phyloP scores from a whole-genome alignment of 2,329 filamentous ascomycete genomes.

The Amesomyces nigricolor region DNA sequence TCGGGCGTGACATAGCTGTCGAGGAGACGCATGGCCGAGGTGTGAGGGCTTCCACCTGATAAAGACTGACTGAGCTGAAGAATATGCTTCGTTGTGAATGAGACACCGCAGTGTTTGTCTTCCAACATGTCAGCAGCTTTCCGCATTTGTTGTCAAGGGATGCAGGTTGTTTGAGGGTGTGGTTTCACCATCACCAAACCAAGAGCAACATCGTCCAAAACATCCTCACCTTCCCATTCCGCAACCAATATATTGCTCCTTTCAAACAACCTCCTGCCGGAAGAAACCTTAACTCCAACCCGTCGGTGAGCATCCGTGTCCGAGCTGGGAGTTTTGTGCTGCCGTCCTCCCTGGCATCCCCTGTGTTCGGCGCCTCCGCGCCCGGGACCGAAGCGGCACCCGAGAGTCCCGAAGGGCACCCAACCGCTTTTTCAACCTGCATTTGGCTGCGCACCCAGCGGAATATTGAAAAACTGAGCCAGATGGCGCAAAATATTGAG shows the following conservation, averaged over 20 bases:
- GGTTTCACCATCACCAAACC: not conserved
- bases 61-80: not conserved
- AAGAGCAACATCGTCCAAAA: not conserved
- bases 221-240: not conserved
- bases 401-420: slow-evolving; percentile 1
- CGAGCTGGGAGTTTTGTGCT: not conserved
- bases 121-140: not conserved
- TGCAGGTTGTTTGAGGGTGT: not conserved
- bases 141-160: not conserved
- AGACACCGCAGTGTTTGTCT: not conserved
- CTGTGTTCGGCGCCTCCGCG: not conserved
- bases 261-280: not conserved
- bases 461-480: not conserved
- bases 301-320: not conserved
- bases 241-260: not conserved
- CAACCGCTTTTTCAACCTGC: not conserved
- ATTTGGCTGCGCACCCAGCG: not conserved
- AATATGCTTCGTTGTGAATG: not conserved
- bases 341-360: not conserved
- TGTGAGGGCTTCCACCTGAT: not conserved
- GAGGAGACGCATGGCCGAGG: not conserved
- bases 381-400: slow-evolving; percentile 21
- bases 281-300: not conserved
- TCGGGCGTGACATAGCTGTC: not conserved
- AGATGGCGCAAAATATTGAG: not conserved